These are phyloP conservation scores for Trichomonas gallinae DNA, from an alignment of 208 protist genomes.

Conservation along the genomic window DNA sequence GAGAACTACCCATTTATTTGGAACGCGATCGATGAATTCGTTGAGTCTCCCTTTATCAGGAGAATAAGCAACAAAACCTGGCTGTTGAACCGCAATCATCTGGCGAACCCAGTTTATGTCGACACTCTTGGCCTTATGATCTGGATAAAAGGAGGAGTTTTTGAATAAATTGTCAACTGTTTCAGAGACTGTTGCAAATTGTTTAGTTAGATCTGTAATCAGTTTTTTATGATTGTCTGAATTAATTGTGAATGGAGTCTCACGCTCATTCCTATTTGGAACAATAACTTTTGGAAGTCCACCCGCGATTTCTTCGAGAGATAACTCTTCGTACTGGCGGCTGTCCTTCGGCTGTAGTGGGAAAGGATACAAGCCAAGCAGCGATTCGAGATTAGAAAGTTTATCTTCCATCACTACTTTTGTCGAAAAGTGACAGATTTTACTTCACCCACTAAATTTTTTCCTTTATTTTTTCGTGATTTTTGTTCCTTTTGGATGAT, in stretches of 20 bases:
- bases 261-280: background rate
- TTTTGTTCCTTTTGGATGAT: no score
- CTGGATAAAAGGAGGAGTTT: background rate
- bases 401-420: background rate
- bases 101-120: background rate
- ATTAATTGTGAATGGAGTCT: background rate
- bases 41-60: background rate
- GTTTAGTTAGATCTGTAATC: background rate
- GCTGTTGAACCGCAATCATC: background rate
- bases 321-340: background rate
- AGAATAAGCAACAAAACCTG: background rate
- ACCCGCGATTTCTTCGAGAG: background rate
- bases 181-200: background rate
- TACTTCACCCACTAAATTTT: background rate
- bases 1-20: background rate
- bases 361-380: background rate
- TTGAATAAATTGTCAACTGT: background rate
- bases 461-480: no score
- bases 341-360: background rate
- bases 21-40: background rate
- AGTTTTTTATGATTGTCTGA: background rate
- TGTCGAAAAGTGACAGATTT: background rate
- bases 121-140: background rate
- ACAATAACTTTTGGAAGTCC: background rate
- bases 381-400: background rate